Evolutionary conservation across 202 grass and related monocot species (phyloP).

Genomic region (Schoenoplectus triqueter): DNA sequence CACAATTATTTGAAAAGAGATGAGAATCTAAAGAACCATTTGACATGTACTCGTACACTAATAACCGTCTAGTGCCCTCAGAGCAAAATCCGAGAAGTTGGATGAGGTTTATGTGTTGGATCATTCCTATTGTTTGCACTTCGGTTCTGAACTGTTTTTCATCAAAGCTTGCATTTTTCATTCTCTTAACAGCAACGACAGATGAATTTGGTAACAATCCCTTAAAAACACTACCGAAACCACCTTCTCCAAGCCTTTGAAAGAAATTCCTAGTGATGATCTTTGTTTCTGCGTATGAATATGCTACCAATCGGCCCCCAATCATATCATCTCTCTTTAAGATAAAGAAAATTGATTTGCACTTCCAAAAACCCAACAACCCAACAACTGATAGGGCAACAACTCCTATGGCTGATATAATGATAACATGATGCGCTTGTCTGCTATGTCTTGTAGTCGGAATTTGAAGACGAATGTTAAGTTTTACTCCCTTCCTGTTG

Average conservation of each 20-base stretch:
- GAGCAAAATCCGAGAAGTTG: constrained; percentile 51
- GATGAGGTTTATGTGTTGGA: constrained; percentile 59
- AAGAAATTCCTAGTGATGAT: constrained; percentile 46
- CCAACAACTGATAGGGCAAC: neutral
- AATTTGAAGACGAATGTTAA: constrained; percentile 25
- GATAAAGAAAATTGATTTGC: neutral
- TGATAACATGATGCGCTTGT: neutral
- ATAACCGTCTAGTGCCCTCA: constrained; percentile 20
- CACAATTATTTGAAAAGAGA: constrained; percentile 29
- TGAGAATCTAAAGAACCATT: constrained; percentile 53
- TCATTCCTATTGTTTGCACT: constrained; percentile 56
- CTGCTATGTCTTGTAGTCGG: neutral
- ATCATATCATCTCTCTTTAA: neutral
- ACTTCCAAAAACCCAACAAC: constrained; percentile 4
- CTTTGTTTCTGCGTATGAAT: constrained; percentile 45
- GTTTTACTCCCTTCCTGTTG: neutral
- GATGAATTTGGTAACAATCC: constrained; percentile 34
- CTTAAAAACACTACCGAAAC: constrained; percentile 56
- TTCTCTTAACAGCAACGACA: constrained; percentile 44
- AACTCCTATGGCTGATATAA: neutral
- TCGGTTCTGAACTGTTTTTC: constrained; percentile 63
- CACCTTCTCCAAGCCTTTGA: constrained; percentile 53
- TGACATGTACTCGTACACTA: constrained; percentile 57
- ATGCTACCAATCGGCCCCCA: constrained; percentile 19
- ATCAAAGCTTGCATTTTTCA: constrained; percentile 34